These are phyloP conservation scores for Fibroporia radiculosa DNA, from an alignment of 768 basidiomycete species.

Conservation along the genomic window DNA sequence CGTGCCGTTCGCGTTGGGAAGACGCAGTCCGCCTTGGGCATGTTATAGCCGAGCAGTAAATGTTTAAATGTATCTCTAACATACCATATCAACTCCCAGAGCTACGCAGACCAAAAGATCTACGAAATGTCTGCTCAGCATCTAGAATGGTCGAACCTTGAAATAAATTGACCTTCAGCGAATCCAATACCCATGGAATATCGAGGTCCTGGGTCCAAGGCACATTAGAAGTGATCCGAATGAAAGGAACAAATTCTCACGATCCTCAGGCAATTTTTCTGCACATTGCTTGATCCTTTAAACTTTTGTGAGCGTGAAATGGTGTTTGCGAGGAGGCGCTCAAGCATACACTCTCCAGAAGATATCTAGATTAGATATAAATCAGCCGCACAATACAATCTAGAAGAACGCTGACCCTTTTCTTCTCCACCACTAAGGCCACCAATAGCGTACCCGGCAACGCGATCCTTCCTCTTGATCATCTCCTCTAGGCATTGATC, in stretches of 20 bases:
- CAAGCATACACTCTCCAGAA: constrained; percentile 76
- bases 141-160: not conserved
- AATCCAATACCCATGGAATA: constrained; percentile 94
- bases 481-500: constrained; percentile 77
- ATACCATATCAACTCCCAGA: constrained; percentile 87
- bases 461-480: constrained; percentile 62
- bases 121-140: constrained; percentile 19
- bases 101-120: constrained; percentile 88
- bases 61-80: constrained; percentile 3
- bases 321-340: constrained; percentile 7
- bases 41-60: not conserved
- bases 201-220: constrained; percentile 53
- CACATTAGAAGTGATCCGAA: not conserved
- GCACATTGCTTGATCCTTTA: constrained; percentile 78
- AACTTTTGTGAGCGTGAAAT: not conserved
- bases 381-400: not conserved
- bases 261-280: constrained; percentile 67
- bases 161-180: constrained; percentile 61
- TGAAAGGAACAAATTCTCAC: constrained; percentile 37
- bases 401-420: constrained; percentile 48
- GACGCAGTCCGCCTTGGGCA: constrained; percentile 76
- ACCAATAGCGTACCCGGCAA: constrained; percentile 89
- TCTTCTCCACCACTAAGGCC: constrained; percentile 89
- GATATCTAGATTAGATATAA: constrained; percentile 37
- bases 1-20: constrained; percentile 90